Conservation (phyloP, 1,139 yeast genomes). For the Pneumocystis carinii region DNA sequence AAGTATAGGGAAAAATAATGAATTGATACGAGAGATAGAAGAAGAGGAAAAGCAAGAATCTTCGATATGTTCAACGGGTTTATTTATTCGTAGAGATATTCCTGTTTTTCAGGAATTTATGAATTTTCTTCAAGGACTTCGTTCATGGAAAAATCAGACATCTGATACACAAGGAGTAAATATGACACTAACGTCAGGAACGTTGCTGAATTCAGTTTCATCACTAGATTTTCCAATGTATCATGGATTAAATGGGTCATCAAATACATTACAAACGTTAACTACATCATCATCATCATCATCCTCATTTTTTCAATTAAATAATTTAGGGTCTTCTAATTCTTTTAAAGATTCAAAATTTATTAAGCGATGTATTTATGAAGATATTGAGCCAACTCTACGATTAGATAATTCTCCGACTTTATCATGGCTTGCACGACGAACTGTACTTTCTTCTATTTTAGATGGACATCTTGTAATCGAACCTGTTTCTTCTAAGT, state of each 20-base stretch:
- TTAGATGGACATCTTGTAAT: slow-evolving; percentile 69
- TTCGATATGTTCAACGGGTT: not conserved
- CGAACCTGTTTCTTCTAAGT: slow-evolving; percentile 61
- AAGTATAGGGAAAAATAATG: slow-evolving; percentile 3
- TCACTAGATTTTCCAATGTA: not conserved
- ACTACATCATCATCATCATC: slow-evolving; percentile 4
- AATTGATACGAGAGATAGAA: too few species aligned
- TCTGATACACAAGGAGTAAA: not conserved
- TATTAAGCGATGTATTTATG: slow-evolving; percentile 49
- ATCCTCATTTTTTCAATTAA: slow-evolving; percentile 5
- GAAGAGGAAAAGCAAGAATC: not conserved
- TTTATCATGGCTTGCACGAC: slow-evolving; percentile 42
- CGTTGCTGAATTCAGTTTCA: not conserved
- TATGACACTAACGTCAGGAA: too few species aligned
- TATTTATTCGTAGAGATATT: not conserved
- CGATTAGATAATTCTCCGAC: slow-evolving; percentile 48
- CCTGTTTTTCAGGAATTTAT: not conserved
- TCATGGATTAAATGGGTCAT: not conserved
- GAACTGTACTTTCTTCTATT: slow-evolving; percentile 48
- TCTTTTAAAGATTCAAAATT: slow-evolving; percentile 41
- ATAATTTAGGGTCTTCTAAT: slow-evolving; percentile 10
- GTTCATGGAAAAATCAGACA: not conserved
- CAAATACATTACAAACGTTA: slow-evolving; percentile 1
- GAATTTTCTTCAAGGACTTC: not conserved
- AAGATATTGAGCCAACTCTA: slow-evolving; percentile 66